Evolutionary conservation across 768 basidiomycete species (phyloP), one percentile per base, ranked within the genome.

Genomic region (Kondoa subrosea): DNA sequence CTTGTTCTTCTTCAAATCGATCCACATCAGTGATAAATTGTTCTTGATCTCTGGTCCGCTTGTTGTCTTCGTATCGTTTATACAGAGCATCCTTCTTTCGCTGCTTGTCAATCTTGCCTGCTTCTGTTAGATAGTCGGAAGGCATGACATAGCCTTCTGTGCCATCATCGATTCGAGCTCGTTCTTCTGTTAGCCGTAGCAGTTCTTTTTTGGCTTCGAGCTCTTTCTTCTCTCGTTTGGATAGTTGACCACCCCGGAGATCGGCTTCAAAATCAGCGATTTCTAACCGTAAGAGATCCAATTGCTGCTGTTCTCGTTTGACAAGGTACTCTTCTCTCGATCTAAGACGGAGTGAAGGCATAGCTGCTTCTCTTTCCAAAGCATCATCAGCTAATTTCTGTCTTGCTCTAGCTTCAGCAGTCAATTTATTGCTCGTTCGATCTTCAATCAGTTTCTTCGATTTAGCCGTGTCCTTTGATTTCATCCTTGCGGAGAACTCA

Each of bases 51-150:
- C 57, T 21, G 25, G 66, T 70, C 14, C 70, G 75, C 65, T 78
- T 78, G 64, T 71, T 74, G 65, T 99, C 95, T 74, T 95, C 89
- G 74, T 99, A 97, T 50, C 95, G 89, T 73, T 87, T 83, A 77
- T 95, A 96, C 64, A 99, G 77, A 0, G 87, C 91, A 71, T 87
- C 87, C 76, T 91, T 84, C 75, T 95, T 91, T 79, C 89, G 90
- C 81, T 95, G 91, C 79, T 85, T 87, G 82, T 97, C 92, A 69
- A 99, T 91, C 79, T 92, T 95, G 31, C 95, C 95, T 76, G 96
- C 91, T 74, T 93, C 93, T 0, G 95, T 99, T 73, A 97, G 83
- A 76, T 99, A 99, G 77, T 97, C 95, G 72, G 97, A 95, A 0
- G 95, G 95, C 57, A 97, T 83, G 78, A 87, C 85, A 76, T 99